Evolutionary conservation across 192 early-diverging fungal genomes (phyloP), one percentile per base, ranked within the genome.

Genomic region (Entophlyctis luteolus): DNA sequence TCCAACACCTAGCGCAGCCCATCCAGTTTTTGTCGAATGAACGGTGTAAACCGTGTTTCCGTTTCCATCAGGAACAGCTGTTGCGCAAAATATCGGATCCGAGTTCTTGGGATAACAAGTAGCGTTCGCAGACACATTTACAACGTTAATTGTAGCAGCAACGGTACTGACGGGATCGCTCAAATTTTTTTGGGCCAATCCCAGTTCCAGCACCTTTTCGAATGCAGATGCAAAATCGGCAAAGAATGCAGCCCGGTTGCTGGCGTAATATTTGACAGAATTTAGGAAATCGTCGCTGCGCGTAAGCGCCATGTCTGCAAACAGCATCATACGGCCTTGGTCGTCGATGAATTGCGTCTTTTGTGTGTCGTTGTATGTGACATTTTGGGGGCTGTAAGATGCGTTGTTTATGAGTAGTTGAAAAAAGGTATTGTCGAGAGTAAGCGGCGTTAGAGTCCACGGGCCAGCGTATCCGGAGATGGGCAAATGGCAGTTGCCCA

Each of bases 401-500:
- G 73, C 14, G 39, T 10, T 8, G 39, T 18, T 10, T 6, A 22
- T 8, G 18, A 60, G 39, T 8, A 14, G 35, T 18, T 46, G n/a
- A 48, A 78, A 84, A 77, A 75, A 86, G 55, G 69, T 67, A 47
- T 82, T 84, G 32, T 68, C 67, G 70, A 75, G 55, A 4, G 23
- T 14, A 28, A 37, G 31, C 16, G 76, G 74, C 52, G 74, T 78
- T 76, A 65, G 74, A 55, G 71, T 67, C 65, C 71, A 75, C 18
- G 65, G 46, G 65, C 86, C 86, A 42, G 76, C 75, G 72, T 74
- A 88, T n/a, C 88, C 87, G 55, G 79, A 82, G 4, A 84, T 79
- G 59, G 87, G 82, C n/a, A 70, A 42, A 65, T 89, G 86, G 74
- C 86, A 87, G 48, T 57, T 31, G 6, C 81, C 88, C 32, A 91